Conservation (phyloP, 1,139 yeast genomes). For the Yamadazyma diospyri region DNA sequence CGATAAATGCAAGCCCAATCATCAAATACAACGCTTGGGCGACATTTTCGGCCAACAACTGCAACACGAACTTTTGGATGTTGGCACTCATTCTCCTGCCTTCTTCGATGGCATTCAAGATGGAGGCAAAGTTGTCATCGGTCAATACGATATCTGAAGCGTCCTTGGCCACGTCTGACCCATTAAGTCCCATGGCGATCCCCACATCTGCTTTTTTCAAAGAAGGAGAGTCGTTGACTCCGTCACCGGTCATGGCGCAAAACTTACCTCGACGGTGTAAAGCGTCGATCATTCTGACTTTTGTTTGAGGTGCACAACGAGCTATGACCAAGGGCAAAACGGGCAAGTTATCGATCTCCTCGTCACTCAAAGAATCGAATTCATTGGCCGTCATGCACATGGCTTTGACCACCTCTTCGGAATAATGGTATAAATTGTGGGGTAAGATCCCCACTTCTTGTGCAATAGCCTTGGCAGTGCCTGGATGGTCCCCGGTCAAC, state of each 20-base stretch:
- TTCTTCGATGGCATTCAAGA: constrained; percentile 75
- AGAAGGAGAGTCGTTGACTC: constrained; percentile 82
- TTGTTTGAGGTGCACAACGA: constrained; percentile 82
- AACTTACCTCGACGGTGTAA: constrained; percentile 67
- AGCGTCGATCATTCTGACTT: constrained; percentile 81
- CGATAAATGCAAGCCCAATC: constrained; percentile 71
- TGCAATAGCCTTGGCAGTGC: constrained; percentile 80
- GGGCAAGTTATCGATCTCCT: constrained; percentile 63
- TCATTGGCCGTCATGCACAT: constrained; percentile 79
- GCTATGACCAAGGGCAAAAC: constrained; percentile 78
- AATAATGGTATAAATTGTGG: constrained; percentile 58
- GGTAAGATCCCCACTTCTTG: constrained; percentile 85
- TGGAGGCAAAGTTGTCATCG: constrained; percentile 77
- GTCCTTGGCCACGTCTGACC: constrained; percentile 80
- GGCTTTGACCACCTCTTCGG: constrained; percentile 55
- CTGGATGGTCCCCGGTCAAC: constrained; percentile 85
- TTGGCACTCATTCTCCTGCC: constrained; percentile 81
- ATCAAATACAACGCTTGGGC: constrained; percentile 72
- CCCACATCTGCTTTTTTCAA: constrained; percentile 81
- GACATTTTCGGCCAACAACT: constrained; percentile 72
- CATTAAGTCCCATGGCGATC: constrained; percentile 82
- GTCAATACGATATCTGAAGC: constrained; percentile 73
- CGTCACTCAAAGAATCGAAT: constrained; percentile 63
- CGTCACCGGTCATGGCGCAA: constrained; percentile 88
- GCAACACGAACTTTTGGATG: constrained; percentile 79